These are phyloP conservation scores for Microsporum canis DNA, from an alignment of 2,329 filamentous ascomycete genomes.

Conservation along the genomic window DNA sequence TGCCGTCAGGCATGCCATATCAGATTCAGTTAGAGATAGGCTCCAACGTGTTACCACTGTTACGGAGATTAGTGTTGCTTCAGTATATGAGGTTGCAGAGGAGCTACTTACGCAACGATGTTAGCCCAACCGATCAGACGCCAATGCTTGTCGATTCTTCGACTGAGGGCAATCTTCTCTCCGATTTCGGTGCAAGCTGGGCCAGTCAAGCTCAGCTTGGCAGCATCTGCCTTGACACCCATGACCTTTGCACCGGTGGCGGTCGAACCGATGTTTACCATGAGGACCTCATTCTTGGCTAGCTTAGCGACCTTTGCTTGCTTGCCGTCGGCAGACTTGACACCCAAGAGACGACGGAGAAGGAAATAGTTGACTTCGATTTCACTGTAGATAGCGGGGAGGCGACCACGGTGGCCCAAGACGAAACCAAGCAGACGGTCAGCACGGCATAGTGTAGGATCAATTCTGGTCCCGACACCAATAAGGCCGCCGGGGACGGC, in stretches of 20 bases:
- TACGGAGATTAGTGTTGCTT: conserved; percentile 3
- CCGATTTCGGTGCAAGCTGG: conserved; percentile 94
- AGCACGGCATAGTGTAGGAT: conserved; percentile 94
- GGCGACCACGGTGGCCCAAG: conserved; percentile 80
- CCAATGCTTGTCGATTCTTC: conserved; percentile 99
- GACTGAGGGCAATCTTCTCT: conserved; percentile 91
- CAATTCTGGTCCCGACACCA: conserved; percentile 93
- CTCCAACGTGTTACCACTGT: conserved; percentile 38
- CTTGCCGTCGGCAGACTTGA: conserved; percentile 96
- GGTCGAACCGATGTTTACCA: conserved; percentile 98
- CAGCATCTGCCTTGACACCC: conserved; percentile 93
- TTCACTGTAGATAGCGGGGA: conserved; percentile 96
- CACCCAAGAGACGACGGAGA: conserved; percentile 83
- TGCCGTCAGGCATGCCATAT: neutral
- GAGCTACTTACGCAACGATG: conserved; percentile 47
- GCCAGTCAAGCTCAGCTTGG: conserved; percentile 83
- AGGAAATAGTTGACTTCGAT: conserved; percentile 99
- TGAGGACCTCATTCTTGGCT: conserved; percentile 95
- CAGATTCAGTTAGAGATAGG: conserved; percentile 31
- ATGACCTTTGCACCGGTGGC: conserved; percentile 96
- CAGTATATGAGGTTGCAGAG: neutral
- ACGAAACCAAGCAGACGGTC: conserved; percentile 98
- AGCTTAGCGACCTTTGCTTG: conserved; percentile 99
- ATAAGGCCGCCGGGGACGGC: conserved; percentile 95
- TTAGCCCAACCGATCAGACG: conserved; percentile 86